Evolutionary conservation across 2,329 filamentous ascomycete genomes (phyloP).

Genomic region (Verticillium alfalfae): DNA sequence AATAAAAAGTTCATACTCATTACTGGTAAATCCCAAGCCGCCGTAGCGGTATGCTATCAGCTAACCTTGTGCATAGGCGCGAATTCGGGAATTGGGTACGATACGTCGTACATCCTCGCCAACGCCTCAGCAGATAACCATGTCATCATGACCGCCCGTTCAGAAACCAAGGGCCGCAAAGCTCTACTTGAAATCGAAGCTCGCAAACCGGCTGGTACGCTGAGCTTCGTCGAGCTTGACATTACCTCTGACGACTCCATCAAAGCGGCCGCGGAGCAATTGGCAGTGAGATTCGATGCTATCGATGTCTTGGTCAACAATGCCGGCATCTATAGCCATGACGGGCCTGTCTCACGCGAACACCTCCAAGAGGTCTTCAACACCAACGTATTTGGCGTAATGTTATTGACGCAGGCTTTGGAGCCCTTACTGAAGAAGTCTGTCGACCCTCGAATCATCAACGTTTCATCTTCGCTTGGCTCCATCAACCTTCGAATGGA

Average conservation of each 20-base stretch:
- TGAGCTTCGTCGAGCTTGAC: conserved; percentile 53
- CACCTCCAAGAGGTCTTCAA: conserved; percentile 45
- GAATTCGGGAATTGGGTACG: conserved; percentile 42
- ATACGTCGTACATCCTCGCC: conserved; percentile 26
- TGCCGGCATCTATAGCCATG: conserved; percentile 51
- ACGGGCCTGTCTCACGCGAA: conserved; percentile 46
- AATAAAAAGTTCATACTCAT: conserved; percentile 21
- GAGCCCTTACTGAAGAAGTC: conserved; percentile 23
- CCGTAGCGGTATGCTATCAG: neutral
- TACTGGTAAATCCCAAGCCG: conserved; percentile 16
- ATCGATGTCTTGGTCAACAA: conserved; percentile 56
- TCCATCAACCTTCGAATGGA: conserved; percentile 19
- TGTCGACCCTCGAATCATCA: conserved; percentile 19
- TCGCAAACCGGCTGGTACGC: conserved; percentile 45
- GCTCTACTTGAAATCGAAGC: conserved; percentile 20
- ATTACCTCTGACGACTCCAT: conserved; percentile 55
- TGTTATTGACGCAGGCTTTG: conserved; percentile 21
- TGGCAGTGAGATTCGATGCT: conserved; percentile 38
- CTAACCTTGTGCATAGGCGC: conserved; percentile 20
- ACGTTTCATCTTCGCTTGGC: conserved; percentile 25
- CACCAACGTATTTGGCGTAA: conserved; percentile 24
- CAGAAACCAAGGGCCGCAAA: conserved; percentile 26
- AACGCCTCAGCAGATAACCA: conserved; percentile 30
- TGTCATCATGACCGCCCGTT: conserved; percentile 31
- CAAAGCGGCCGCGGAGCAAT: conserved; percentile 41